Evolutionary conservation across 2,329 filamentous ascomycete species (phyloP).

Genomic region (Diaporthe australafricana): DNA sequence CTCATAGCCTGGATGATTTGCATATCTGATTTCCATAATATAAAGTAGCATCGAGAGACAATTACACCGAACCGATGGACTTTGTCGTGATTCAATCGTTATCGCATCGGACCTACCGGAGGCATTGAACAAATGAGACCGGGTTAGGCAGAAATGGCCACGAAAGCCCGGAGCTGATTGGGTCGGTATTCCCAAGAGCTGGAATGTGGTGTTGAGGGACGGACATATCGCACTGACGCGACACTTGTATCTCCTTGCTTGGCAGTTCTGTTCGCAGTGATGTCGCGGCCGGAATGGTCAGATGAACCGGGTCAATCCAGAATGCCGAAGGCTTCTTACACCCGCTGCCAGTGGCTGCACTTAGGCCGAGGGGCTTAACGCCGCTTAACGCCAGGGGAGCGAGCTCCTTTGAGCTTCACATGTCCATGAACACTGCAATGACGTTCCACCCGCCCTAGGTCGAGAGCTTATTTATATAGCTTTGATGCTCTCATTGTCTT

Average conservation of each 20-base stretch:
- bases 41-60: constrained; percentile 1
- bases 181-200: neutral
- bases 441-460: neutral
- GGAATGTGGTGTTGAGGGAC: neutral
- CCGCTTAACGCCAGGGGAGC: constrained; percentile 22
- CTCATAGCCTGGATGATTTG: constrained; percentile 1
- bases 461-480: neutral
- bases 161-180: neutral
- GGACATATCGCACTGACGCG: constrained; percentile 10
- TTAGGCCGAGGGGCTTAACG: neutral
- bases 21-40: neutral
- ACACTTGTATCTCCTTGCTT: constrained; percentile 4
- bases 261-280: neutral
- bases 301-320: neutral
- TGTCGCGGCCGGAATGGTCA: neutral
- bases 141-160: too few relatives aligned
- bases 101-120: neutral
- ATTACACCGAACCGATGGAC: neutral
- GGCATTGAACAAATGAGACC: neutral
- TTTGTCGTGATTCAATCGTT: neutral
- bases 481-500: neutral
- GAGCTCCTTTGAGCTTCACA: neutral
- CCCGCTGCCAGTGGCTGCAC: neutral
- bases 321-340: neutral
- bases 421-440: neutral